phyloP scores from a whole-genome alignment of 345 rosid genomes.

The Lenwebbia sp. region DNA sequence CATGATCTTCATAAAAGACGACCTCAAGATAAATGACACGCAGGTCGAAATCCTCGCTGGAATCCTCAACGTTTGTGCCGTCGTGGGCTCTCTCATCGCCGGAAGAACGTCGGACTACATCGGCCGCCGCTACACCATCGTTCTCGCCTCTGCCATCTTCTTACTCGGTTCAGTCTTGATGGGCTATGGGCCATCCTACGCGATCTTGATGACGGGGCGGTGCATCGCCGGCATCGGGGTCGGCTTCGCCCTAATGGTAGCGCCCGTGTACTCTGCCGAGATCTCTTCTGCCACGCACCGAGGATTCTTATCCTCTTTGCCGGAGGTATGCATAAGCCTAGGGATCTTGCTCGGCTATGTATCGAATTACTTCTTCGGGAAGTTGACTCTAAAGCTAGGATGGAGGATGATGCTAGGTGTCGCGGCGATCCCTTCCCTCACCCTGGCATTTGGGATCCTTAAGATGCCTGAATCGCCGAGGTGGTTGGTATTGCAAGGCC shows the following conservation, averaged over 20 bases:
- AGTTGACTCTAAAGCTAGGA: conserved; percentile 57
- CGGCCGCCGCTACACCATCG: conserved; percentile 51
- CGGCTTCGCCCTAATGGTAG: no score
- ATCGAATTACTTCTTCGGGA: conserved; percentile 17
- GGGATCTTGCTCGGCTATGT: no score
- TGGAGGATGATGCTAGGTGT: conserved; percentile 89
- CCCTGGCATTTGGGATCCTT: conserved; percentile 31
- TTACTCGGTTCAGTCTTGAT: no score
- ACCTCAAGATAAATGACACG: not conserved
- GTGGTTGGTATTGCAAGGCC: conserved; percentile 63
- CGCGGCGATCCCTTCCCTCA: conserved; percentile 64
- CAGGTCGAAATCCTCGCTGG: conserved; percentile 69
- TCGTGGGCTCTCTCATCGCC: conserved; percentile 32
- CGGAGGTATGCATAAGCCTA: no score
- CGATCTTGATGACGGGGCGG: no score
- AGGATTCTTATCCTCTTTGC: no score
- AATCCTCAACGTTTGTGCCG: conserved; percentile 52
- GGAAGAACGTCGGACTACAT: conserved; percentile 75
- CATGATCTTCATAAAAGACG: no score
- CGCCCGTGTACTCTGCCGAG: no score
- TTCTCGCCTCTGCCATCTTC: conserved; percentile 41
- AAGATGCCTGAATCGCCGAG: conserved; percentile 91
- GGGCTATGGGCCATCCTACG: no score
- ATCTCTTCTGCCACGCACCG: no score
- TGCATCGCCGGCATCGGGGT: not conserved